Base-by-base conservation (phyloP, 306 rosid species). In the Quillaja saponaria region DNA sequence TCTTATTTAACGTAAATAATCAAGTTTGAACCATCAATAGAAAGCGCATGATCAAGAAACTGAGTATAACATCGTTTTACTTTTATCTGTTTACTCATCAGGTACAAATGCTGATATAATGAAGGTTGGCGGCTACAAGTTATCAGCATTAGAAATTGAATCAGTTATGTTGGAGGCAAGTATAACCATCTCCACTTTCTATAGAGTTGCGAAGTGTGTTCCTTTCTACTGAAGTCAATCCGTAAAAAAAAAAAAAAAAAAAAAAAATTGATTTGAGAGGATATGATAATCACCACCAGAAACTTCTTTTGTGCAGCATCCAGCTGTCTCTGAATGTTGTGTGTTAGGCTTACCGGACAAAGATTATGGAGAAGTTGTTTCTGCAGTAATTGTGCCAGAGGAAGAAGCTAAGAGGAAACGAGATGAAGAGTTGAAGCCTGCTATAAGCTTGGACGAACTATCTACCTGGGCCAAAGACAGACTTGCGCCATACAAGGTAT, bases 401-500 rank as follows among this genome's bases (percentile, higher is more conserved):
- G 74, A 48, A 0, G 80, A 69, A 41, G 52, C 71, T 50, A 82
- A 84, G 60, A 67, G 17, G 52, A 84, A 73, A 69, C 51, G 51
- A 40, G 82, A 81, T 35, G 79, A 76, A 68, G 85, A 82, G 39
- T 77, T 70, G 59, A 79, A 67, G 71, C 82, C 87, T 49, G 78
- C 72, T 46, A 50, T 92, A 37, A 82, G 72, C 86, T 77, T 84
- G 63, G 72, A 82, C 60, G 94, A 88, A 47, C 81, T 92, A 58
- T 40, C 80, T 80, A 20, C 62, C 46, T 82, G 96, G 94, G 96
- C 98, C 51, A 76, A 81, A 76, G 87, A 81, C 70, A 92, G 84
- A 67, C 78, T 92, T 62, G 96, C 96, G 55, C 96, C 98, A 55
- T 92, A 86, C 87, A 92, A 92, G 98, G 98, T 92, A 74, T 25